Percentiles rank a stretch among this genome's conserved stretches.
phyloP scores from a whole-genome alignment of 2,329 filamentous ascomycete species.

The Xylaria sp. region DNA sequence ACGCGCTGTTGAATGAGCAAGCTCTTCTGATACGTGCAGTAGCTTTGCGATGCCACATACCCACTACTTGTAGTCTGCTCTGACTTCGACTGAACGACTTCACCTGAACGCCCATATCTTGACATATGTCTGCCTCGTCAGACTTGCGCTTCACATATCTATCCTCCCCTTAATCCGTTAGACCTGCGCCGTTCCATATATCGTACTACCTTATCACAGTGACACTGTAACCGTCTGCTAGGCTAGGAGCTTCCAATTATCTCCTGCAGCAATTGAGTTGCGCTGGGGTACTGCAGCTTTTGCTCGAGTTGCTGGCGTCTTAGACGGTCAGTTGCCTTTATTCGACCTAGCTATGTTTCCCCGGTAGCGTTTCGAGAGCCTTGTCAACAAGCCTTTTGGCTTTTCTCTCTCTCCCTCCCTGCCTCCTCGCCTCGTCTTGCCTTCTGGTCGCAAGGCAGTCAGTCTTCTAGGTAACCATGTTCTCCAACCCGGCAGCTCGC shows the following conservation, averaged over 20 bases:
- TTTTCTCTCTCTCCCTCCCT: no score
- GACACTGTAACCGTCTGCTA: not conserved
- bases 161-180: not conserved
- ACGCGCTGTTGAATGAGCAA: not conserved
- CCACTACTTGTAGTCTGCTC: no score
- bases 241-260: conserved; percentile 1
- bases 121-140: no score
- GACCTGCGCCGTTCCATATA: not conserved
- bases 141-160: no score
- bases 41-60: not conserved
- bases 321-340: conserved; percentile 19
- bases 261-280: conserved; percentile 10
- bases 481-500: conserved; percentile 58
- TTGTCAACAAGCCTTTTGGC: conserved; percentile 43
- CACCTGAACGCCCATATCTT: not conserved
- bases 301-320: conserved; percentile 14
- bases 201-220: not conserved
- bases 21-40: not conserved
- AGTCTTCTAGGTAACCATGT: conserved; percentile 52
- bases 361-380: conserved; percentile 44
- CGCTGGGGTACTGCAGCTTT: conserved; percentile 11
- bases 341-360: conserved; percentile 51
- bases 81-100: not conserved
- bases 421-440: conserved; percentile 35
- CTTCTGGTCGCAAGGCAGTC: conserved; percentile 7